Percentiles rank a stretch among this genome's conserved stretches.
Evolutionary conservation across 75 land plant genomes (phyloP).

Genomic region (Isoetes taiwanensis): DNA sequence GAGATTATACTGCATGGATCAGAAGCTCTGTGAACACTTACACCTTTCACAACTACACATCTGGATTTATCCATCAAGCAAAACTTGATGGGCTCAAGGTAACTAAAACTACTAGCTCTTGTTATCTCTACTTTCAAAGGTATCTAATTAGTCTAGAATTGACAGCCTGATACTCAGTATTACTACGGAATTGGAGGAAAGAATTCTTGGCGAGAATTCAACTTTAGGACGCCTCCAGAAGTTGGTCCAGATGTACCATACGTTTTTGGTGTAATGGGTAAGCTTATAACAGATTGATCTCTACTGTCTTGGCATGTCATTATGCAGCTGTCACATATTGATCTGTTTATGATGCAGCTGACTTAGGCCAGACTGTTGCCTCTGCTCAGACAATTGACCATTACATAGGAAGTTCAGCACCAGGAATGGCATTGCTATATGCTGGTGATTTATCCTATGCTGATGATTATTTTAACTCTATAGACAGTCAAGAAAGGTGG

Average conservation of each 20-base stretch:
- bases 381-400: constrained; percentile 5
- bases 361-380: not conserved
- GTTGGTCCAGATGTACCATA: not conserved
- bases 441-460: not conserved
- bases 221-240: not conserved
- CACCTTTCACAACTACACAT: constrained; percentile 1
- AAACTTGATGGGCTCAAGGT: not conserved
- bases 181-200: not conserved
- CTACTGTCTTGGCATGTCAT: not conserved
- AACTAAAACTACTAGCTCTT: not conserved
- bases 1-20: not conserved
- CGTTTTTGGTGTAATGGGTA: constrained; percentile 1
- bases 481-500: not conserved
- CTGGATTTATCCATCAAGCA: constrained; percentile 1
- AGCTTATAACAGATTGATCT: not conserved
- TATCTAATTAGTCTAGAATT: not conserved
- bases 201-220: not conserved
- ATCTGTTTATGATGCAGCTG: not conserved
- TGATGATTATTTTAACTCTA: not conserved
- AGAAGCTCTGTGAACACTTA: not conserved
- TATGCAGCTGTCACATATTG: too few species aligned
- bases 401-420: not conserved
- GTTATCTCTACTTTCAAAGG: not conserved
- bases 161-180: not conserved
- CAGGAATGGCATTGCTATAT: not conserved